Conservation (phyloP, 2,329 filamentous ascomycete genomes). For the Alternaria ethzedia region DNA sequence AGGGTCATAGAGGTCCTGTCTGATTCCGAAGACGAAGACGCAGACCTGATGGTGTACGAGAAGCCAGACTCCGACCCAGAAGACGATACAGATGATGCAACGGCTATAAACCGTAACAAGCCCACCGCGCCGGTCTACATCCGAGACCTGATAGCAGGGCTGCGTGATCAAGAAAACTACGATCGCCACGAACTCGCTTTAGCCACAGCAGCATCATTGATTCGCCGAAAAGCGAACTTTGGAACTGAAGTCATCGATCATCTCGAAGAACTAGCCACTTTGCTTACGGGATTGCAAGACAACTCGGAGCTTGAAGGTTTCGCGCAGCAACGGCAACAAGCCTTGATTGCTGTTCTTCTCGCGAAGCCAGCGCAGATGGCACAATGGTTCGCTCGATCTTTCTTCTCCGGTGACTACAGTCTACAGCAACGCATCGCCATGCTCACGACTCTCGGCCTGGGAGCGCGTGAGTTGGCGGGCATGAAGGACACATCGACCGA, state of each 20-base stretch:
- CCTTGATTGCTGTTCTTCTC: conserved; percentile 80
- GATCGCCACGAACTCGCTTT: conserved; percentile 84
- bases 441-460: conserved; percentile 80
- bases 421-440: conserved; percentile 82
- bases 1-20: conserved; percentile 62
- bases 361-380: conserved; percentile 79
- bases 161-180: conserved; percentile 82
- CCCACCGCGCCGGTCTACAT: conserved; percentile 88
- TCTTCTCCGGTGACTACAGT: conserved; percentile 92
- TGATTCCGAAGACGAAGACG: conserved; percentile 56
- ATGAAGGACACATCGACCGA: conserved; percentile 65
- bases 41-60: conserved; percentile 76
- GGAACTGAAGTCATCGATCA: conserved; percentile 88
- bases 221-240: conserved; percentile 86
- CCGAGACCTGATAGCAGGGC: conserved; percentile 77
- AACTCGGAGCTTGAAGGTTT: conserved; percentile 80
- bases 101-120: conserved; percentile 82
- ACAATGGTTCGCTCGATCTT: conserved; percentile 81
- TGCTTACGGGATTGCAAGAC: conserved; percentile 82
- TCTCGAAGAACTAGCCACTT: conserved; percentile 76
- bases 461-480: conserved; percentile 84
- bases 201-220: conserved; percentile 76
- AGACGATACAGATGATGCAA: conserved; percentile 93
- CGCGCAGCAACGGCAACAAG: conserved; percentile 74
- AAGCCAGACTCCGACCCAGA: conserved; percentile 89